phyloP scores from a whole-genome alignment of 345 rosid genomes.

The Syzygium jambos region DNA sequence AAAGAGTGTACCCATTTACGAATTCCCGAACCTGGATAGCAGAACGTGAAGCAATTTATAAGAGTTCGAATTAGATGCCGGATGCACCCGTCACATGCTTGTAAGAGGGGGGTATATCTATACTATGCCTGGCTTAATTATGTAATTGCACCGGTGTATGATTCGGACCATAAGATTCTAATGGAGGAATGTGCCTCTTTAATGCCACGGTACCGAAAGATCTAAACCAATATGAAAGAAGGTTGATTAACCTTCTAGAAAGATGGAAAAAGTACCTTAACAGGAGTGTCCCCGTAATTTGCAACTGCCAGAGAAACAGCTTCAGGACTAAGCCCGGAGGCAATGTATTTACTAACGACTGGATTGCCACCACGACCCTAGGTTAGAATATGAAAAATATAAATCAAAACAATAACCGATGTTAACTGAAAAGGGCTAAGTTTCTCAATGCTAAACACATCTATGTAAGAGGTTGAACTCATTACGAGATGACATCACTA shows the following conservation, averaged over 20 bases:
- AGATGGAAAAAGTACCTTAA: slow-evolving; percentile 39
- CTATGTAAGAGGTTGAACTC: not conserved
- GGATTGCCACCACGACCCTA: slow-evolving; percentile 50
- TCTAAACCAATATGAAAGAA: not conserved
- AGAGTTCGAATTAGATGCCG: not conserved
- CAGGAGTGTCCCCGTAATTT: slow-evolving; percentile 79
- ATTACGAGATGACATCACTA: not conserved
- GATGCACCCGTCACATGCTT: not conserved
- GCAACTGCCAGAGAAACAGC: slow-evolving; percentile 71
- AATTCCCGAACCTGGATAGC: slow-evolving; percentile 56
- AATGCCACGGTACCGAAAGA: not conserved
- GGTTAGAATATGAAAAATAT: not conserved
- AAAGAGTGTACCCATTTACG: slow-evolving; percentile 40
- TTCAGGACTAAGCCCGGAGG: slow-evolving; percentile 58
- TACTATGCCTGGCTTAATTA: too few relatives aligned
- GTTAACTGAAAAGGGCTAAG: not conserved
- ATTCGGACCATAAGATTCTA: not conserved
- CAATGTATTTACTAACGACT: slow-evolving; percentile 53
- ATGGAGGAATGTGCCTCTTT: too few relatives aligned
- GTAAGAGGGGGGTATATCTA: not conserved
- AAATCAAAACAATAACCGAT: not conserved
- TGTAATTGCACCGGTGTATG: not conserved
- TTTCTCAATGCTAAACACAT: not conserved
- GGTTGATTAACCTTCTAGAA: not conserved
- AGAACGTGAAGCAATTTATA: not conserved